phyloP scores from a whole-genome alignment of 345 rosid genomes.

The Populus pruinosa region DNA sequence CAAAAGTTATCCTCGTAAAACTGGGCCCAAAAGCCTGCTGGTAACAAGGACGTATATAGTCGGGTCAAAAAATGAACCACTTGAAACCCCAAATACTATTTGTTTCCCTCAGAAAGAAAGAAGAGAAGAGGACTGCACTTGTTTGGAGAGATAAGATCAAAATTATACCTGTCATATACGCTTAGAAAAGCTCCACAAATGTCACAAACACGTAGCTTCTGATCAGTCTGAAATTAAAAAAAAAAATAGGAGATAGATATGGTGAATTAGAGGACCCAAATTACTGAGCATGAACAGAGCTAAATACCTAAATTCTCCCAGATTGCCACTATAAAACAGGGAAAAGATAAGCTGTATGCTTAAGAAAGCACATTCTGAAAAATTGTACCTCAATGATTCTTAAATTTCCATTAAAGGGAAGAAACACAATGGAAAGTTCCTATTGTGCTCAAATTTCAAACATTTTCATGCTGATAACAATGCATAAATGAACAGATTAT shows the following conservation, averaged over 20 bases:
- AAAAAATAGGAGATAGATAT: neutral
- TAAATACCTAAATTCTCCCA: neutral
- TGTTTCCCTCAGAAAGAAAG: constrained; percentile 39
- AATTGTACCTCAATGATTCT: neutral
- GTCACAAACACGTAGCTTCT: constrained; percentile 99
- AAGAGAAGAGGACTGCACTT: constrained; percentile 1
- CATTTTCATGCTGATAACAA: too few relatives aligned
- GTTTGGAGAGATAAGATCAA: constrained; percentile 22
- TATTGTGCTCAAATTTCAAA: too few relatives aligned
- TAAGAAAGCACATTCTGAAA: neutral
- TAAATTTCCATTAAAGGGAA: neutral
- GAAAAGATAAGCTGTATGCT: neutral
- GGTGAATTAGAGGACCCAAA: neutral
- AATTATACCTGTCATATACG: constrained; percentile 86
- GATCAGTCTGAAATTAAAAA: constrained; percentile 79
- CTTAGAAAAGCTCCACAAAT: constrained; percentile 99
- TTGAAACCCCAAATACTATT: constrained; percentile 70
- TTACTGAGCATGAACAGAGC: neutral
- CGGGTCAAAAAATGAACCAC: constrained; percentile 90
- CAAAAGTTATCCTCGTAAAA: constrained; percentile 99
- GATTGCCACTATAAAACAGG: neutral
- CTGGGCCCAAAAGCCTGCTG: constrained; percentile 99
- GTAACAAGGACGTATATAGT: constrained; percentile 93
- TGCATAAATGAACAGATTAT: too few relatives aligned
- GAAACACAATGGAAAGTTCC: neutral